These are phyloP conservation scores for Erodium chrysanthum DNA, from an alignment of 441 rosid species.

Conservation along the genomic window DNA sequence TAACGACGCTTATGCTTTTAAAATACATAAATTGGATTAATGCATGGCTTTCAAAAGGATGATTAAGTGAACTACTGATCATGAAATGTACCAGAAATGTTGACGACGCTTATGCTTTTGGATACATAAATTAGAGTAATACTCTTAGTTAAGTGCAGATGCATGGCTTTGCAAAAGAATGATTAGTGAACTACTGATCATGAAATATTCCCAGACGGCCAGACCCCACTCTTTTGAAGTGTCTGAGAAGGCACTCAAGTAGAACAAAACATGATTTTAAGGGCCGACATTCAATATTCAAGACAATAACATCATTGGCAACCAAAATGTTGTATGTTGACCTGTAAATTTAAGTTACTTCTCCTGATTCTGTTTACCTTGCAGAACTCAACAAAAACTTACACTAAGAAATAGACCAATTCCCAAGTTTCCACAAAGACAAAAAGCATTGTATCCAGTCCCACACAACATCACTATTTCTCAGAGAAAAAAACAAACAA, in stretches of 20 bases:
- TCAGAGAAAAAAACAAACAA: slow-evolving; percentile 2
- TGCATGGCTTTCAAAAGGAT: no score
- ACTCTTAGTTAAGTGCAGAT: no score
- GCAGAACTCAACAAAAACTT: not conserved
- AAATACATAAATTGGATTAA: no score
- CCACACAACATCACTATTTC: not conserved
- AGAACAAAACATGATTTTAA: slow-evolving; percentile 2
- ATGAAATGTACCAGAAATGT: not conserved
- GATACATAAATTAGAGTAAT: no score
- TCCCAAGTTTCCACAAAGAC: not conserved
- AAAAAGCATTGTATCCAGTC: not conserved
- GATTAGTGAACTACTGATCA: not conserved
- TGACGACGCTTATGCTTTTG: no score
- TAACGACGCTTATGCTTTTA: no score
- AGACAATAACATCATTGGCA: slow-evolving; percentile 1
- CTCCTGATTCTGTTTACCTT: not conserved
- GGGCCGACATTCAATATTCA: not conserved
- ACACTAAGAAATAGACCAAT: not conserved
- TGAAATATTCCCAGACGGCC: slow-evolving; percentile 1
- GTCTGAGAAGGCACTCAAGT: slow-evolving; percentile 10
- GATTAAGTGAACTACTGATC: not conserved
- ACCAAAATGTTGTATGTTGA: not conserved
- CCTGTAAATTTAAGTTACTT: not conserved
- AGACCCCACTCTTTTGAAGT: slow-evolving; percentile 7
- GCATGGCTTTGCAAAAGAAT: no score